Evolutionary conservation across 768 basidiomycete species (phyloP).

Genomic region (Auricularia heimuer): DNA sequence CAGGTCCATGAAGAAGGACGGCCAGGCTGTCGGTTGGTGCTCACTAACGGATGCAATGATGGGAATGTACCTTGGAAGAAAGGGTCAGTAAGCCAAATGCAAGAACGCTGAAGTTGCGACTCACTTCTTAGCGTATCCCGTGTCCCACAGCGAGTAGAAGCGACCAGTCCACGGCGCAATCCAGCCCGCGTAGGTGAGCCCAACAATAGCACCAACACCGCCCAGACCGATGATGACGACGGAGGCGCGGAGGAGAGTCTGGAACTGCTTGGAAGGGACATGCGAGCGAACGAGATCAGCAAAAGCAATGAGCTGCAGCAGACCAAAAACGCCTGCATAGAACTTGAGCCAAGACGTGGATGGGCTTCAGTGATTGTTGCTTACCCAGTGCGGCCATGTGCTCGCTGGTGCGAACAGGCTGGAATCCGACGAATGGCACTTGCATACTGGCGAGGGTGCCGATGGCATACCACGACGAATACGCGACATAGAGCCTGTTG

Average conservation of each 20-base stretch:
- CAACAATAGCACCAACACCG: conserved; percentile 62
- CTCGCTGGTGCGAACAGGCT: conserved; percentile 94
- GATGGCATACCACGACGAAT: conserved; percentile 96
- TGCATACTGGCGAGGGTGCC: conserved; percentile 98
- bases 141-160: conserved; percentile 99
- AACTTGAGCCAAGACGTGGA: conserved; percentile 5
- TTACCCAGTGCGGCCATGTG: conserved; percentile 96
- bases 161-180: conserved; percentile 99
- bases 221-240: conserved; percentile 62
- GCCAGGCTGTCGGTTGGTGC: conserved; percentile 99
- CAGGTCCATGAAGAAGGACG: conserved; percentile 98
- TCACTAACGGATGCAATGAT: conserved; percentile 99
- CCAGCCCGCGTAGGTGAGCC: conserved; percentile 84
- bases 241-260: conserved; percentile 58
- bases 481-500: conserved; percentile 84
- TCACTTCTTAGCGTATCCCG: conserved; percentile 95
- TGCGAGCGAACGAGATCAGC: conserved; percentile 81
- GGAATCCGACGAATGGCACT: conserved; percentile 98
- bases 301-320: conserved; percentile 93
- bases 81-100: conserved; percentile 9
- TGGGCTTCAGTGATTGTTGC: conserved; percentile 12
- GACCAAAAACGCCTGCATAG: conserved; percentile 76
- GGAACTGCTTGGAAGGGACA: conserved; percentile 88
- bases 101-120: conserved; percentile 12
- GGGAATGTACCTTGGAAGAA: conserved; percentile 63